phyloP scores from a whole-genome alignment of 768 basidiomycete species.

The Hortiboletus flavorubellus region DNA sequence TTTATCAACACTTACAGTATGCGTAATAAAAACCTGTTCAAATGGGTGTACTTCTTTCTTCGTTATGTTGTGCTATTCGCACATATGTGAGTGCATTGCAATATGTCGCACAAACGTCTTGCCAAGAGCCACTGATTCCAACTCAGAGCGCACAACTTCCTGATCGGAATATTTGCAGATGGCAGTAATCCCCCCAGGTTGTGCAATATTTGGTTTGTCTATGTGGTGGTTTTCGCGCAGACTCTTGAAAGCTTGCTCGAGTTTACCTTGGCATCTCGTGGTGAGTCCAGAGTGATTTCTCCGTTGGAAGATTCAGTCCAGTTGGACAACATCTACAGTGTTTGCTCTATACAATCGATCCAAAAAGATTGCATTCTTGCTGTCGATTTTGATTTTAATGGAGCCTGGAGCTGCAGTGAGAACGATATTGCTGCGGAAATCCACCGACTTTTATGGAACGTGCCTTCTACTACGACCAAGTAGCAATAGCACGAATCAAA shows the following conservation, averaged over 20 bases:
- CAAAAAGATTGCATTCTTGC: constrained; percentile 4
- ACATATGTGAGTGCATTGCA: constrained; percentile 17
- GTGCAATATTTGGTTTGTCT: constrained; percentile 12
- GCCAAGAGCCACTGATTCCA: not conserved
- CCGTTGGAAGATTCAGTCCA: not conserved
- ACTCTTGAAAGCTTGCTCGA: constrained; percentile 13
- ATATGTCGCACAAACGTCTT: not conserved
- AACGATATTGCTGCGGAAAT: not conserved
- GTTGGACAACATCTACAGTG: constrained; percentile 7
- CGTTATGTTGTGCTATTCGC: constrained; percentile 22
- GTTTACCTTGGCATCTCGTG: constrained; percentile 14
- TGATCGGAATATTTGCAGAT: constrained; percentile 6
- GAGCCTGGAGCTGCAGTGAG: constrained; percentile 2
- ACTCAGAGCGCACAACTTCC: constrained; percentile 15
- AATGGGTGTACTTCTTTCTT: constrained; percentile 31
- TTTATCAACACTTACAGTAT: constrained; percentile 16
- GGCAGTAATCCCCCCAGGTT: constrained; percentile 8
- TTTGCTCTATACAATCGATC: constrained; percentile 21
- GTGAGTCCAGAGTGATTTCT: constrained; percentile 1
- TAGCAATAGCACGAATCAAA: not conserved
- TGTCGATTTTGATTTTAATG: constrained; percentile 1
- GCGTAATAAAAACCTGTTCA: constrained; percentile 18
- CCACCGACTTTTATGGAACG: not conserved
- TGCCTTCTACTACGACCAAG: constrained; percentile 8
- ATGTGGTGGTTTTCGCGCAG: constrained; percentile 2